Evolutionary conservation across 768 basidiomycete genomes (phyloP).

Genomic region (Rhodotorula paludigena): DNA sequence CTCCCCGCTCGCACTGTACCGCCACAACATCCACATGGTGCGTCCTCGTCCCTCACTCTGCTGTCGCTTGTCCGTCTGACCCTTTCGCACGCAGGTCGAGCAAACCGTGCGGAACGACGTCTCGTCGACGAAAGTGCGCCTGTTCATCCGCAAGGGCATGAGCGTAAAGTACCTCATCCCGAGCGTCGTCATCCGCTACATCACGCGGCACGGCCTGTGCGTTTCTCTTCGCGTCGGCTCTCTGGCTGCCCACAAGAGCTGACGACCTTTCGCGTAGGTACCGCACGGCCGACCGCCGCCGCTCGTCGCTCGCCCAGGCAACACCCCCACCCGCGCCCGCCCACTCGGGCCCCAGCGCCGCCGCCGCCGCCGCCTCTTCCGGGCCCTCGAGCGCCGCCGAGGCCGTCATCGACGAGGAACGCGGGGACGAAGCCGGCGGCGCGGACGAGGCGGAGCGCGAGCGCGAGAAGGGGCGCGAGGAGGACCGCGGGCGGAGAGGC

Average conservation of each 20-base stretch:
- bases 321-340: neutral
- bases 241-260: neutral
- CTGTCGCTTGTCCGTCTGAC: neutral
- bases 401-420: neutral
- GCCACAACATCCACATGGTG: constrained; percentile 52
- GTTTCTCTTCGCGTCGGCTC: neutral
- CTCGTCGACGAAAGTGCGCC: constrained; percentile 75
- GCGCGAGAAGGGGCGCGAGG: neutral
- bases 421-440: neutral
- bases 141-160: constrained; percentile 53
- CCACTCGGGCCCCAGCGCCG: too few relatives aligned
- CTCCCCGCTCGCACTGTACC: constrained; percentile 52
- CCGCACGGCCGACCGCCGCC: constrained; percentile 7
- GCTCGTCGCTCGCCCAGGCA: neutral
- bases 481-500: constrained; percentile 2
- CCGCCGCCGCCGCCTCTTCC: neutral
- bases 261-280: neutral
- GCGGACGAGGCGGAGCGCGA: constrained; percentile 1
- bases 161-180: constrained; percentile 74
- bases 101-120: constrained; percentile 50
- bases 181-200: constrained; percentile 85
- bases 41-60: neutral
- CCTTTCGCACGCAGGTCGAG: constrained; percentile 10
- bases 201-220: constrained; percentile 66
- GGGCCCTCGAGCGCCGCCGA: neutral